These are phyloP conservation scores for Drechslera avenae DNA, from an alignment of 2,329 filamentous ascomycete species.

Conservation along the genomic window DNA sequence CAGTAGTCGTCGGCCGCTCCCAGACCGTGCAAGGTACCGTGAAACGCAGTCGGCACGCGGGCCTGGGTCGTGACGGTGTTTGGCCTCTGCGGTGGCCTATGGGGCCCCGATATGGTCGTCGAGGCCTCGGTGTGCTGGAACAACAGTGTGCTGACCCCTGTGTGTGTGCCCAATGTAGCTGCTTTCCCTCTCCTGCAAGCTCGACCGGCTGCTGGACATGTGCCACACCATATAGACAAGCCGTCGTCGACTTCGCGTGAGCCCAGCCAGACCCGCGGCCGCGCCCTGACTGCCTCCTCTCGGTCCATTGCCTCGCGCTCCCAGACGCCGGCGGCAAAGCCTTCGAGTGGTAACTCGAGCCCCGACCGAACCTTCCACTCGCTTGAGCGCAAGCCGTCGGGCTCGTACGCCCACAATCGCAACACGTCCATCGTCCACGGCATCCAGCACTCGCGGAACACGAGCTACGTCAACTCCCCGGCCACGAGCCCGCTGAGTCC, in stretches of 20 bases:
- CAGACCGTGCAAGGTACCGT: constrained; percentile 23
- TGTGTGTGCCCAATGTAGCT: constrained; percentile 36
- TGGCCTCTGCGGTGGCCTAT: constrained; percentile 23
- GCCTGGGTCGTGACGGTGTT: constrained; percentile 20
- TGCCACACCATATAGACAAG: constrained; percentile 46
- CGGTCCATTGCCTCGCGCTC: constrained; percentile 52
- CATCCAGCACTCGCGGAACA: constrained; percentile 87
- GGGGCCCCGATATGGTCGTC: constrained; percentile 29
- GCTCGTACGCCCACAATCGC: constrained; percentile 83
- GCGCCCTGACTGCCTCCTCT: constrained; percentile 52
- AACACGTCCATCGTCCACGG: constrained; percentile 98
- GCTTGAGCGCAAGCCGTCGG: constrained; percentile 57
- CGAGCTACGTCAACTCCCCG: constrained; percentile 79
- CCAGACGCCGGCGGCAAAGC: constrained; percentile 48
- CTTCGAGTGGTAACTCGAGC: constrained; percentile 44
- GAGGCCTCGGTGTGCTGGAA: constrained; percentile 18
- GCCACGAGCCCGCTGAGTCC: constrained; percentile 83
- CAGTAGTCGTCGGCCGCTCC: constrained; percentile 7
- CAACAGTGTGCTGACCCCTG: constrained; percentile 39
- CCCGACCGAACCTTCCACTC: constrained; percentile 42
- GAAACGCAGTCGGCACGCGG: constrained; percentile 23
- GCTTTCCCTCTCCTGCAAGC: constrained; percentile 48
- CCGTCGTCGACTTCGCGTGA: constrained; percentile 47
- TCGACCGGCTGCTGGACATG: constrained; percentile 45
- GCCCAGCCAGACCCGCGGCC: constrained; percentile 52